Percentiles rank a stretch among this genome's conserved stretches.
phyloP scores from a whole-genome alignment of 2,329 filamentous ascomycete genomes.

The Chaetomiaceae sp. region DNA sequence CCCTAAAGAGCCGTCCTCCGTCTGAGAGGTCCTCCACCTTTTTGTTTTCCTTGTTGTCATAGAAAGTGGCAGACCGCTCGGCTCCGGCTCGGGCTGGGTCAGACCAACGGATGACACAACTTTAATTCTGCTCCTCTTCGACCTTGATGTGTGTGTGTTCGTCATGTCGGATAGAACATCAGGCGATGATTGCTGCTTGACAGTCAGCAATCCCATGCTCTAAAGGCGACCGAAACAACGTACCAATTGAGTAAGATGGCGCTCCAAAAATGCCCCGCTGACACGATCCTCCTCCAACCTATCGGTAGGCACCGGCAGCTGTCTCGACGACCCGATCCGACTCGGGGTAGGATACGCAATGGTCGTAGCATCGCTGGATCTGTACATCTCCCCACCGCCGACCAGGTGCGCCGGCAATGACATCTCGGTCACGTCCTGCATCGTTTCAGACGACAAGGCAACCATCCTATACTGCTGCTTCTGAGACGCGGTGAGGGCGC shows the following conservation, averaged over 20 bases:
- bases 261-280: background rate
- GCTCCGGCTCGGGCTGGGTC: background rate
- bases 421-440: slow-evolving; percentile 11
- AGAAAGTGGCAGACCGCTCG: slow-evolving; percentile 7
- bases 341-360: slow-evolving; percentile 34
- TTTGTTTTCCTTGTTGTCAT: slow-evolving; percentile 8
- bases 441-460: slow-evolving; percentile 19
- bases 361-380: slow-evolving; percentile 29
- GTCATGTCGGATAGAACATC: slow-evolving; percentile 23
- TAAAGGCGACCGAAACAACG: background rate
- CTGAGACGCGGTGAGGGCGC: slow-evolving; percentile 33
- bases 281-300: background rate
- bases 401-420: slow-evolving; percentile 9
- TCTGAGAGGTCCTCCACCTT: slow-evolving; percentile 11
- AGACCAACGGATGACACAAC: background rate
- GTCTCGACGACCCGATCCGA: slow-evolving; percentile 22
- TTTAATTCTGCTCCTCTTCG: slow-evolving; percentile 11
- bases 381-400: slow-evolving; percentile 15
- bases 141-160: background rate
- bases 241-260: slow-evolving; percentile 1
- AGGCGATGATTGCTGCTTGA: slow-evolving; percentile 23
- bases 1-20: slow-evolving; percentile 6
- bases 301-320: background rate
- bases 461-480: slow-evolving; percentile 32
- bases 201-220: background rate